Evolutionary conservation across 2,329 filamentous ascomycete genomes (phyloP).

Genomic region (Fusarium algeriense): DNA sequence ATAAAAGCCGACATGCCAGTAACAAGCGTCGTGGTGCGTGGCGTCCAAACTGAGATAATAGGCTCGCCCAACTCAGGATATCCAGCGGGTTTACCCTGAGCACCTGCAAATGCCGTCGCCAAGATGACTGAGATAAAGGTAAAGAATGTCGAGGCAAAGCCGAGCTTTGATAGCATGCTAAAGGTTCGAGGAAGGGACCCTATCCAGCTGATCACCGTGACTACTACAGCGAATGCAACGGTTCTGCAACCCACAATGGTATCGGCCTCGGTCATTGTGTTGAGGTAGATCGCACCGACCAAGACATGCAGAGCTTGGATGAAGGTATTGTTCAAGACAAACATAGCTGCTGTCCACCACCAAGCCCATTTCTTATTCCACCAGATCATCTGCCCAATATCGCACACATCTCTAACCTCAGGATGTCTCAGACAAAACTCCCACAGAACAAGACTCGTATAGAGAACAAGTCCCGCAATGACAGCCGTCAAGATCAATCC

Average conservation of each 20-base stretch:
- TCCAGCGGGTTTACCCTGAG: conserved; percentile 78
- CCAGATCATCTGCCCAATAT: conserved; percentile 93
- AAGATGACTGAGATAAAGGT: conserved; percentile 90
- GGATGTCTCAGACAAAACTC: conserved; percentile 91
- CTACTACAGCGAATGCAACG: conserved; percentile 80
- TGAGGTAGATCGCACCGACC: conserved; percentile 86
- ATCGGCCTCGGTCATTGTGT: conserved; percentile 81
- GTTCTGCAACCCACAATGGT: conserved; percentile 75
- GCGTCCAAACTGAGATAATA: conserved; percentile 74
- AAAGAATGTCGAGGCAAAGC: conserved; percentile 82
- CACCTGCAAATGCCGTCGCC: conserved; percentile 83
- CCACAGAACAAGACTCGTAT: conserved; percentile 75
- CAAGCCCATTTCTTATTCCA: conserved; percentile 81
- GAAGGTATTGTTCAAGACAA: conserved; percentile 92
- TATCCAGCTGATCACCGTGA: conserved; percentile 79
- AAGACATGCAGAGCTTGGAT: conserved; percentile 86
- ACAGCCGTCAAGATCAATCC: conserved; percentile 84
- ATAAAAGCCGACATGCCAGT: conserved; percentile 87
- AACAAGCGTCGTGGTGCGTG: conserved; percentile 80
- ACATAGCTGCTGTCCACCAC: conserved; percentile 82
- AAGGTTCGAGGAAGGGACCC: conserved; percentile 90
- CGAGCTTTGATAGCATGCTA: conserved; percentile 79
- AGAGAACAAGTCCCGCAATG: conserved; percentile 81
- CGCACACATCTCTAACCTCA: conserved; percentile 90
- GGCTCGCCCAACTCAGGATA: conserved; percentile 72